Conservation (phyloP, 495 filamentous ascomycete species). For the Arthonia radiata region DNA sequence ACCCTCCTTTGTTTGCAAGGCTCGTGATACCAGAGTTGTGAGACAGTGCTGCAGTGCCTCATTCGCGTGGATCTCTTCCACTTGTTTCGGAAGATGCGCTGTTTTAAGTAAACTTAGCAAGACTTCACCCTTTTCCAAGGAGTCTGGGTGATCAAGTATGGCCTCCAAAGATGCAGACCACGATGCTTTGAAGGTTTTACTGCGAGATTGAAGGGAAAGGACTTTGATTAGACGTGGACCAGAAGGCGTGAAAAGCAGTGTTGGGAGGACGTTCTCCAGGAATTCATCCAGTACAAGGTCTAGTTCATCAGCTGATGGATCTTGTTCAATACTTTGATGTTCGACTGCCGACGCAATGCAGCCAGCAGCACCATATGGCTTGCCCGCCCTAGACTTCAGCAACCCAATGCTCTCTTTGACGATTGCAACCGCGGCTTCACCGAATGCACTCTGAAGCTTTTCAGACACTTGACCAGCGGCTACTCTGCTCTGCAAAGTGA, state of each 20-base stretch:
- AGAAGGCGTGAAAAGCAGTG: no score
- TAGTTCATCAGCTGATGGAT: no score
- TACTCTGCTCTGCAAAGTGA: conserved; percentile 27
- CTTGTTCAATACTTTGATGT: no score
- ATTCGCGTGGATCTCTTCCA: conserved; percentile 5
- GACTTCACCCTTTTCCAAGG: conserved; percentile 8
- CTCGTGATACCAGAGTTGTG: no score
- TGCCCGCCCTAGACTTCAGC: conserved; percentile 39
- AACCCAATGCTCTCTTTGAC: conserved; percentile 24
- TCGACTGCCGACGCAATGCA: conserved; percentile 29
- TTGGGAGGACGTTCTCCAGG: no score
- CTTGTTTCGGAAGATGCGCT: conserved; percentile 4
- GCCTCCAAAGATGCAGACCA: conserved; percentile 9
- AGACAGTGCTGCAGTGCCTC: conserved; percentile 12
- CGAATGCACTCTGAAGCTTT: conserved; percentile 11
- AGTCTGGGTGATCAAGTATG: conserved; percentile 9
- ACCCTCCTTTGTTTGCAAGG: no score
- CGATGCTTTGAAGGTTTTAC: conserved; percentile 7
- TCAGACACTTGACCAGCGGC: conserved; percentile 11
- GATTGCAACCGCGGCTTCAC: conserved; percentile 10
- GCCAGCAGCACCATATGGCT: conserved; percentile 56
- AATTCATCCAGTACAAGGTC: no score
- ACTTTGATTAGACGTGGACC: no score
- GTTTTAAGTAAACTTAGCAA: conserved; percentile 13
- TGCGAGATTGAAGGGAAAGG: no score